Evolutionary conservation across 768 basidiomycete species (phyloP).

Genomic region (Pleurotus platypus): DNA sequence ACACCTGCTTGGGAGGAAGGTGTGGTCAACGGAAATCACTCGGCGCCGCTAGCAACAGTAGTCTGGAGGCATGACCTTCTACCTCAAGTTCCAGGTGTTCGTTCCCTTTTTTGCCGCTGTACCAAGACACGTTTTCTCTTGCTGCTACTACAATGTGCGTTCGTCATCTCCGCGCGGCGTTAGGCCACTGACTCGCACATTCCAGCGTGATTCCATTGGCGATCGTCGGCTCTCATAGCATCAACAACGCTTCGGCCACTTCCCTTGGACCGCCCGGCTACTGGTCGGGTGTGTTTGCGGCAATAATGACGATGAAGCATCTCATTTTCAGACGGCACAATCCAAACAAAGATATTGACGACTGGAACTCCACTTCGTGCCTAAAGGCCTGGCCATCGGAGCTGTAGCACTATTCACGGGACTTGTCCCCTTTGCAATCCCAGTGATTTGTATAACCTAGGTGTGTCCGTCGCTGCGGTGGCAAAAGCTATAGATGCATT

Average conservation of each 20-base stretch:
- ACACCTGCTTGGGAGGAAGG: slow-evolving; percentile 55
- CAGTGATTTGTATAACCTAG: slow-evolving; percentile 70
- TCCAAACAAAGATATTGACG: slow-evolving; percentile 42
- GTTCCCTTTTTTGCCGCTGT: slow-evolving; percentile 55
- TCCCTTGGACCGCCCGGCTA: slow-evolving; percentile 76
- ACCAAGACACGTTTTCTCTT: slow-evolving; percentile 75
- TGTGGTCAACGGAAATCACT: slow-evolving; percentile 54
- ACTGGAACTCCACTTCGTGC: slow-evolving; percentile 53
- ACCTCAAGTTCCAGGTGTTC: slow-evolving; percentile 69
- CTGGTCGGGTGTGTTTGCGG: slow-evolving; percentile 58
- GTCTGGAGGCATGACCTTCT: slow-evolving; percentile 78
- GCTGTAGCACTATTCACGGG: slow-evolving; percentile 58
- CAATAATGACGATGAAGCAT: slow-evolving; percentile 68
- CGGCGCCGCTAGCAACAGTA: slow-evolving; percentile 78
- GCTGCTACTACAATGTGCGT: slow-evolving; percentile 68
- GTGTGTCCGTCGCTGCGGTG: slow-evolving; percentile 75
- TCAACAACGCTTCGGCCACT: slow-evolving; percentile 66
- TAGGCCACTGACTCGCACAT: not conserved
- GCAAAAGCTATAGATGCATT: slow-evolving; percentile 65
- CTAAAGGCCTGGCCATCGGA: slow-evolving; percentile 52
- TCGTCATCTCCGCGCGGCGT: not conserved
- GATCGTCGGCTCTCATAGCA: slow-evolving; percentile 70
- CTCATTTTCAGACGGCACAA: slow-evolving; percentile 56
- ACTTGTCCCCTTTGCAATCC: slow-evolving; percentile 49
- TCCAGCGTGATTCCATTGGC: slow-evolving; percentile 64